These are phyloP conservation scores for Saussurea involucrata DNA, from an alignment of 129 eudicot species.

Conservation along the genomic window DNA sequence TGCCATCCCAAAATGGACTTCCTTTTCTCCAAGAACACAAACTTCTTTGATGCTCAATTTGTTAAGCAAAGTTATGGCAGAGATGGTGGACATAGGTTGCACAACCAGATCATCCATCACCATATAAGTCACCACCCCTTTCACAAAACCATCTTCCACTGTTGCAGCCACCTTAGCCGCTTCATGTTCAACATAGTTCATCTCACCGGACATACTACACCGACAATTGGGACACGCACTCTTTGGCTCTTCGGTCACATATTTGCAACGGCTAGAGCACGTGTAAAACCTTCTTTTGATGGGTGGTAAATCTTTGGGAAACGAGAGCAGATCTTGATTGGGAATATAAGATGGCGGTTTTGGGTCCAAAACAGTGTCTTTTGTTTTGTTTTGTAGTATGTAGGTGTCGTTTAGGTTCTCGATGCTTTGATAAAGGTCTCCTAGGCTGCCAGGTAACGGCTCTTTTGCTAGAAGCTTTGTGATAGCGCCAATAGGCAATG, in stretches of 20 bases:
- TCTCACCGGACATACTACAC: not conserved
- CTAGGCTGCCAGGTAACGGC: constrained; percentile 21
- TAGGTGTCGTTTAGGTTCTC: constrained; percentile 25
- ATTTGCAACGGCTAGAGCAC: constrained; percentile 1
- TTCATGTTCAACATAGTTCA: not conserved
- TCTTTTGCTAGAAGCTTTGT: constrained; percentile 30
- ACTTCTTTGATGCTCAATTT: constrained; percentile 29
- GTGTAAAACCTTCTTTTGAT: constrained; percentile 7
- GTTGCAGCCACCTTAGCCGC: constrained; percentile 8
- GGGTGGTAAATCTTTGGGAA: constrained; percentile 19
- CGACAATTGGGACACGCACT: constrained; percentile 21
- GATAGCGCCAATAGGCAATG: constrained; percentile 31
- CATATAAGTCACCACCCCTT: constrained; percentile 43
- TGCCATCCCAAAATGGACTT: constrained; percentile 27
- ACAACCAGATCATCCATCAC: constrained; percentile 36
- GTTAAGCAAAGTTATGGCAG: constrained; percentile 30
- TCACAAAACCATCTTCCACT: constrained; percentile 34
- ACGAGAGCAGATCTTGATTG: constrained; percentile 19
- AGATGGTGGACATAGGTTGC: constrained; percentile 37
- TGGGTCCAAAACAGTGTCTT: constrained; percentile 32
- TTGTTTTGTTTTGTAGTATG: constrained; percentile 26
- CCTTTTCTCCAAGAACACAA: constrained; percentile 33
- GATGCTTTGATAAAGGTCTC: constrained; percentile 37
- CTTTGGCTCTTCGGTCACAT: constrained; percentile 20
- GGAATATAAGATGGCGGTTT: constrained; percentile 5